These are phyloP conservation scores for Chlorociboria aeruginascens DNA, from an alignment of 495 filamentous ascomycete genomes.

Conservation along the genomic window DNA sequence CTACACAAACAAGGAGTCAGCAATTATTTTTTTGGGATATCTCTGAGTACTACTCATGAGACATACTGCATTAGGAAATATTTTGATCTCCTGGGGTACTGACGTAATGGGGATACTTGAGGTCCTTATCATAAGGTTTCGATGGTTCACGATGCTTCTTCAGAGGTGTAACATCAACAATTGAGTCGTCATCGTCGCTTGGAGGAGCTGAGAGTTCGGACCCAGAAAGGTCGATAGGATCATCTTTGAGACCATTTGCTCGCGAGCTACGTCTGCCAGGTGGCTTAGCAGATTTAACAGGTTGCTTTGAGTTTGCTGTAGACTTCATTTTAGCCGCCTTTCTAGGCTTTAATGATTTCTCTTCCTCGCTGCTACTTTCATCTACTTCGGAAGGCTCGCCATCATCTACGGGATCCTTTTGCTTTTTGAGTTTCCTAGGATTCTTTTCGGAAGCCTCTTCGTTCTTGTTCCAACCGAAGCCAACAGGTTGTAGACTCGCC, in stretches of 20 bases:
- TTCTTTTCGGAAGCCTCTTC: slow-evolving; percentile 49
- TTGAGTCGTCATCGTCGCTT: slow-evolving; percentile 22
- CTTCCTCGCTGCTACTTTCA: slow-evolving; percentile 8
- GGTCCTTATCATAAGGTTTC: slow-evolving; percentile 19
- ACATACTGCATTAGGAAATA: too few relatives aligned
- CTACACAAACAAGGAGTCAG: neutral
- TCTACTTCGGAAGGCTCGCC: slow-evolving; percentile 27
- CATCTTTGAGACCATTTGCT: slow-evolving; percentile 8
- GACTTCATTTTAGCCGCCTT: slow-evolving; percentile 9
- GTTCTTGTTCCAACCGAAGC: slow-evolving; percentile 81
- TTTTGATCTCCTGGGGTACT: too few relatives aligned
- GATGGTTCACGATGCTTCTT: slow-evolving; percentile 20
- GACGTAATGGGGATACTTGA: slow-evolving; percentile 50
- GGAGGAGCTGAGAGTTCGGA: slow-evolving; percentile 12
- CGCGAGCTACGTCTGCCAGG: neutral
- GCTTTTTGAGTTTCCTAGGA: slow-evolving; percentile 14
- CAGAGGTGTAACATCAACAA: slow-evolving; percentile 30
- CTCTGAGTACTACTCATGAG: too few relatives aligned
- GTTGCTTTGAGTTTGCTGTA: slow-evolving; percentile 1
- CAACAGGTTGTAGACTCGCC: slow-evolving; percentile 72
- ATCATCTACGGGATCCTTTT: neutral
- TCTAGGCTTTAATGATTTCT: slow-evolving; percentile 1
- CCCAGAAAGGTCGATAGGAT: slow-evolving; percentile 26
- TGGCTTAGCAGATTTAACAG: slow-evolving; percentile 15
- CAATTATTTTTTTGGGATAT: neutral